A percentile compares a stretch with the other conserved stretches of the same genome.
These are phyloP conservation scores for Saxophila tyrrhenica DNA, from an alignment of 495 filamentous ascomycete genomes.

Conservation along the genomic window DNA sequence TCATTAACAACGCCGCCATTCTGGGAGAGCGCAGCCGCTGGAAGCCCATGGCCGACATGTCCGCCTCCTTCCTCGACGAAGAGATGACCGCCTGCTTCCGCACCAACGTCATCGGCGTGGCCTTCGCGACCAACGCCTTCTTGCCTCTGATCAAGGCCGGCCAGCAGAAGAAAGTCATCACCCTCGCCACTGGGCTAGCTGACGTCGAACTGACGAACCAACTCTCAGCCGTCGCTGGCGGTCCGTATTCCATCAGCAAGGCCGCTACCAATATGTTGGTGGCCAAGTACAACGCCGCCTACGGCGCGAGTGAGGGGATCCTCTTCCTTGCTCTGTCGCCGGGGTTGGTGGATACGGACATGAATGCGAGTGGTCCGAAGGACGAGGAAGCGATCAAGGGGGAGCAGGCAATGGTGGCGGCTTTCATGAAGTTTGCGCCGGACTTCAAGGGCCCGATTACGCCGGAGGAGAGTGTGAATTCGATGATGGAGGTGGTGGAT, in stretches of 20 bases:
- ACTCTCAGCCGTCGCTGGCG: slow-evolving; percentile 6
- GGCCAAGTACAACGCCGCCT: slow-evolving; percentile 19
- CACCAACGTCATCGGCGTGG: slow-evolving; percentile 20
- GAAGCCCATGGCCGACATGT: slow-evolving; percentile 4
- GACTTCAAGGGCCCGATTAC: slow-evolving; percentile 20
- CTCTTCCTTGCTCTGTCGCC: slow-evolving; percentile 18
- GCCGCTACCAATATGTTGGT: slow-evolving; percentile 20
- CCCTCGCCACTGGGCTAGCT: slow-evolving; percentile 20
- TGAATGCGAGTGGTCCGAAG: not conserved
- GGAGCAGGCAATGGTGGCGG: slow-evolving; percentile 8
- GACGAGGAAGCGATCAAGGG: slow-evolving; percentile 3
- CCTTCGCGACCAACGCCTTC: slow-evolving; percentile 23
- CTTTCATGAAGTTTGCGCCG: slow-evolving; percentile 19
- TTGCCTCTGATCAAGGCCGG: slow-evolving; percentile 19
- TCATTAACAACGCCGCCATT: slow-evolving; percentile 24
- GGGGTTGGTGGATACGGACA: slow-evolving; percentile 16
- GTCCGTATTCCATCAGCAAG: slow-evolving; percentile 21
- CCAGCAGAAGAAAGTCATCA: slow-evolving; percentile 20
- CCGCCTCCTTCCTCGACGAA: slow-evolving; percentile 8
- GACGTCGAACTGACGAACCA: slow-evolving; percentile 16
- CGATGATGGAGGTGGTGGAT: slow-evolving; percentile 17
- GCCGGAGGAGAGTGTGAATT: slow-evolving; percentile 15
- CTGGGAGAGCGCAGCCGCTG: slow-evolving; percentile 3
- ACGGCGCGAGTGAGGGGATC: slow-evolving; percentile 17
- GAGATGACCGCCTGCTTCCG: slow-evolving; percentile 15